phyloP scores from a whole-genome alignment of 495 filamentous ascomycete species.

The Oidiodendron maius region DNA sequence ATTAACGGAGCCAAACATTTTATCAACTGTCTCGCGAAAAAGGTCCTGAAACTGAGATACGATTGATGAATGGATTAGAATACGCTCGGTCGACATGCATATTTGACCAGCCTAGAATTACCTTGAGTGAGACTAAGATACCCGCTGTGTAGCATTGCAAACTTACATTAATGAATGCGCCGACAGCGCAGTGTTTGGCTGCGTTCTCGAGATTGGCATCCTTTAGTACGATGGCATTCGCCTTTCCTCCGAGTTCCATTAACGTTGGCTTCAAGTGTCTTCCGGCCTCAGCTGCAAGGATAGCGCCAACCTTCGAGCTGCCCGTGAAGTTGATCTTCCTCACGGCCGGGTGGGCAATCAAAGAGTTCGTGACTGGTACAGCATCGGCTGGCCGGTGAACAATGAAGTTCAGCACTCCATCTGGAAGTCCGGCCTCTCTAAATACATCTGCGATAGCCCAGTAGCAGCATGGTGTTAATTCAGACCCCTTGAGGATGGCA shows the following conservation, averaged over 20 bases:
- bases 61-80: slow-evolving; percentile 71
- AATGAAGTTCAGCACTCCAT: slow-evolving; percentile 53
- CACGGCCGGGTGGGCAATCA: slow-evolving; percentile 46
- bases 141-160: slow-evolving; percentile 58
- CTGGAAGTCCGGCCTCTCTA: slow-evolving; percentile 62
- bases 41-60: not conserved
- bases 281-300: slow-evolving; percentile 47
- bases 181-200: slow-evolving; percentile 38
- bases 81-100: slow-evolving; percentile 65
- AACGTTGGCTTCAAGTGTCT: slow-evolving; percentile 59
- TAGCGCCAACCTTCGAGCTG: slow-evolving; percentile 47
- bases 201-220: slow-evolving; percentile 56
- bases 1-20: slow-evolving; percentile 46
- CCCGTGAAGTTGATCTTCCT: slow-evolving; percentile 64
- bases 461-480: no score
- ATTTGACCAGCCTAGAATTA: not conserved
- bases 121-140: not conserved
- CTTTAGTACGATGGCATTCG: slow-evolving; percentile 52
- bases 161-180: slow-evolving; percentile 63
- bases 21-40: slow-evolving; percentile 36
- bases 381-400: slow-evolving; percentile 43
- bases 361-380: slow-evolving; percentile 39
- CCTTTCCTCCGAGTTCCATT: slow-evolving; percentile 45
- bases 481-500: slow-evolving; percentile 68
- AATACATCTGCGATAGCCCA: slow-evolving; percentile 64